Evolutionary conservation across 2,329 filamentous ascomycete genomes (phyloP), one percentile per base, ranked within the genome.

Genomic region (Fusarium circinatum): DNA sequence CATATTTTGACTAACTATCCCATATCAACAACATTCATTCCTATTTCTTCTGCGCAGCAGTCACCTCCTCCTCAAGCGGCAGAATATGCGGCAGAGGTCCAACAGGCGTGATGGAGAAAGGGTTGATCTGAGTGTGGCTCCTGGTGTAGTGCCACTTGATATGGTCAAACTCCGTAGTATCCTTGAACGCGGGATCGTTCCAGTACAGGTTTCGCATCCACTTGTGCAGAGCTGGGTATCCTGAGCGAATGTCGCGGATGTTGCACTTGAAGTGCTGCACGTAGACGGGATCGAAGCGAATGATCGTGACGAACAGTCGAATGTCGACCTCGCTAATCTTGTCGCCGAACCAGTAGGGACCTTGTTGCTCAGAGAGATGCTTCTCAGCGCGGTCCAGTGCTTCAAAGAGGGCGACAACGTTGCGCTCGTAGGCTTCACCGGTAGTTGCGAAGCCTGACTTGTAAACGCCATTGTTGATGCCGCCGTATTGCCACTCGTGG

Each of bases 211-310:
- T 88, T 62, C 93, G 88, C 84, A 98, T 83, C 95, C 95, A 98
- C 68, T 84, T 85, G 85, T 98, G 94, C 66, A 97, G 84, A 57
- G 88, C 85, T 34, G 95, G 95, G 81, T 96, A 98, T 5, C 94
- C 94, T 13, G 89, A 92, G 47, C 95, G 89, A 79, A 97, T 95
- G 82, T 97, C 94, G 30, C 92, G 88, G 69, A 97, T 85, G 84
- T 97, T 97, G 85, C 93, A 95, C 83, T 93, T 93, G 86, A 96
- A 96, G 83, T 95, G 93, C 84, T 96, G 94, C 60, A 97, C 93
- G 79, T 97, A 97, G 77, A 94, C 92, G 36, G 87, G 86, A 82
- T 95, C 93, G 80, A 94, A 94, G 39, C 92, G 90, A 71, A 93
- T 85, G 54, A 94, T 89, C 9, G 92, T 94, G 20, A 92, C 91